phyloP scores from a whole-genome alignment of 148 eudicot species.

The Diospyros lotus region DNA sequence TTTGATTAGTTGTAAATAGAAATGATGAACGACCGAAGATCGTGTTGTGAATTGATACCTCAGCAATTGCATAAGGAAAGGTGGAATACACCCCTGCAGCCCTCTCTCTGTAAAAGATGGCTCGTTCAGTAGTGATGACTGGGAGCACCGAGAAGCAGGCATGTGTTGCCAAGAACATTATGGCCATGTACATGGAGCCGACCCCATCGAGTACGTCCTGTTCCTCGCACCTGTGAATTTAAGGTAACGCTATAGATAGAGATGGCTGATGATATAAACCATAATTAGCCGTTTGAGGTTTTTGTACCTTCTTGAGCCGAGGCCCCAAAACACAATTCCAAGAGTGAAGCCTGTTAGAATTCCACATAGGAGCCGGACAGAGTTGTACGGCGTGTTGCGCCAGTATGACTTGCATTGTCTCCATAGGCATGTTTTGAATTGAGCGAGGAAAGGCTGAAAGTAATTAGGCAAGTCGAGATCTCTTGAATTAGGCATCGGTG shows the following conservation, averaged over 20 bases:
- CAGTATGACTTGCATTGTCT: not conserved
- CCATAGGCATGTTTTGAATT: not conserved
- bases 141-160: not conserved
- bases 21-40: too few relatives aligned
- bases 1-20: not conserved
- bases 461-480: not conserved
- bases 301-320: not conserved
- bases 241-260: too few relatives aligned
- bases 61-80: not conserved
- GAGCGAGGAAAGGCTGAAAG: not conserved
- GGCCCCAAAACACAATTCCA: not conserved
- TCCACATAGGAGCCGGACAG: not conserved
- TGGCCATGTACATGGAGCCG: not conserved
- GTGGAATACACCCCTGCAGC: not conserved
- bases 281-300: not conserved
- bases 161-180: not conserved
- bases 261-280: too few relatives aligned
- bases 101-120: not conserved
- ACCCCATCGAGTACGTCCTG: not conserved
- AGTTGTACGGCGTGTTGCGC: not conserved
- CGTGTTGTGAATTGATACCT: not conserved
- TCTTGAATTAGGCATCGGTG: not conserved
- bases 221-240: not conserved
- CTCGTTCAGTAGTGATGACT: not conserved
- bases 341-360: not conserved